phyloP scores from a whole-genome alignment of 352 stramenopile species.

The Aphanomyces euteiches region DNA sequence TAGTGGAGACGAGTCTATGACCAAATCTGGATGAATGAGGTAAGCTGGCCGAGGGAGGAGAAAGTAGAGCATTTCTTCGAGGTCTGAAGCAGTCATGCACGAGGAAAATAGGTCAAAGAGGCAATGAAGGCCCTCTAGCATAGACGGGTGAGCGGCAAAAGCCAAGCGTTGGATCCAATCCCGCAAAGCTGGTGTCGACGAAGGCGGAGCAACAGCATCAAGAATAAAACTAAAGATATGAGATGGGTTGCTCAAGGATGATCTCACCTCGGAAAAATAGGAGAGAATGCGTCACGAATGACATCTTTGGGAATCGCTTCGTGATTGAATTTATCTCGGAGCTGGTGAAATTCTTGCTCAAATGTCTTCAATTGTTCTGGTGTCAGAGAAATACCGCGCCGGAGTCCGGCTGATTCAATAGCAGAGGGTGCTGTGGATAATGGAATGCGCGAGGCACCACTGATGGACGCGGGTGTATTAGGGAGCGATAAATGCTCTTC shows the following conservation, averaged over 20 bases:
- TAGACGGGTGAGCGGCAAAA: conserved; percentile 4
- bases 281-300: background rate
- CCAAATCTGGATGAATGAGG: background rate
- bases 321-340: background rate
- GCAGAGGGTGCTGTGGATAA: background rate
- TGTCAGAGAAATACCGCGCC: background rate
- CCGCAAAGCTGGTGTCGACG: background rate
- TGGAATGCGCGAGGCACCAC: background rate
- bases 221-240: background rate
- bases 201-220: background rate
- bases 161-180: conserved; percentile 18
- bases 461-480: background rate
- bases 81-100: background rate
- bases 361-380: background rate
- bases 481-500: conserved; percentile 4
- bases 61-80: conserved; percentile 12
- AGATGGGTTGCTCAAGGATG: background rate
- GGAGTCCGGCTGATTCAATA: background rate
- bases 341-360: background rate
- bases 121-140: conserved; percentile 8
- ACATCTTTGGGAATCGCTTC: background rate
- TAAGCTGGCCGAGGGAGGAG: background rate
- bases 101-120: conserved; percentile 26
- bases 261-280: conserved; percentile 5
- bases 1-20: background rate